Evolutionary conservation across 148 eudicot genomes (phyloP), one percentile per base, ranked within the genome.

Genomic region (Hydrangea macrophylla): DNA sequence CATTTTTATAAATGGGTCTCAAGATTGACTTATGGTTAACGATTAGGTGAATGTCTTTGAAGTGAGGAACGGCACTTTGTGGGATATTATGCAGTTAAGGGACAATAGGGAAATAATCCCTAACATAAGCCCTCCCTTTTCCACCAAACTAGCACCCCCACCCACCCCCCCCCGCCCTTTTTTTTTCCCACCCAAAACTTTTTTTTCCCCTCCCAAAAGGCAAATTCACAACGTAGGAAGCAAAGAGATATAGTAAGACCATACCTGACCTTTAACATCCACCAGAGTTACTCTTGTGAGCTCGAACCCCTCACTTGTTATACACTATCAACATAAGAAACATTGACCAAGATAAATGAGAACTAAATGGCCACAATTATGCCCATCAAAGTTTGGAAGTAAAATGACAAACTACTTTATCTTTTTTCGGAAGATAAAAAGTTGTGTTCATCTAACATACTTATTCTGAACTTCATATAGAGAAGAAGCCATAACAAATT

Each of bases 221-320:
- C n/a, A n/a, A n/a, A n/a, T 35, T 35, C 39, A 35, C 4, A 35
- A 35, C n/a, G 20, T 20, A 66, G 50, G 44, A 33, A 12, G 59
- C 30, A 48, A 48, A 62, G 56, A 50, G 68, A 54, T 36, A 28
- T 26, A 23, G 9, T 51, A 62, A n/a, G 66, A 71, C 74, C 80
- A 44, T 80, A 90, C 98, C 98, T 90, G 89, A 70, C 97, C 96
- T 73, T 81, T 70, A 69, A 83, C 68, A 85, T 90, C 89, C 25
- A 94, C 88, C 65, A 94, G 73, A 28, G 98, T 94, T 42, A 88
- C 82, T 74, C 95, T 84, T 26, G 98, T 94, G 72, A 94, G 95
- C 89, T 94, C 98, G 18, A 90, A 90, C 66, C 98, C 98, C 66
- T 85, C 73, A 40, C 78, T 77, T 51, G 98, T 90, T 70, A 90